These are phyloP conservation scores for Serendipita sp. DNA, from an alignment of 768 basidiomycete genomes.

Conservation along the genomic window DNA sequence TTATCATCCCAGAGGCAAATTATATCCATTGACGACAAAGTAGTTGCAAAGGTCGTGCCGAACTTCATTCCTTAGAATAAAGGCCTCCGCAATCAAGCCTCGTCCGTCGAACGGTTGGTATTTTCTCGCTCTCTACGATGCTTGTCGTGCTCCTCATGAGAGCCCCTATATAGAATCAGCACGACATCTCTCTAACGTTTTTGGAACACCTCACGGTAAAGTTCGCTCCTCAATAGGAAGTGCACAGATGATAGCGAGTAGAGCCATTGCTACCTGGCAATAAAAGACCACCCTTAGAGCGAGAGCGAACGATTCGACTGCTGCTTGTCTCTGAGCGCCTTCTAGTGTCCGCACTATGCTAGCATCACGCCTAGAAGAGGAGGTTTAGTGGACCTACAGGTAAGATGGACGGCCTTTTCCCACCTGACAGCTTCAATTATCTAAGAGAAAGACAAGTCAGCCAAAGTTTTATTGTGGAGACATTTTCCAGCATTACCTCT, in stretches of 20 bases:
- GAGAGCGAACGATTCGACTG: constrained; percentile 60
- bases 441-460: background rate
- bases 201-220: constrained; percentile 12
- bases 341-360: constrained; percentile 52
- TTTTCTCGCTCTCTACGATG: too few species aligned
- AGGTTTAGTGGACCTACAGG: background rate
- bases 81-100: too few species aligned
- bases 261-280: constrained; percentile 50
- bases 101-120: too few species aligned
- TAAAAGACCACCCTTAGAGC: constrained; percentile 73
- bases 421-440: background rate
- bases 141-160: constrained; percentile 1
- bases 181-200: background rate
- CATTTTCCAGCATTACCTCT: constrained; percentile 29
- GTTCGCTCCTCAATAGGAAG: constrained; percentile 38
- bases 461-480: too few species aligned
- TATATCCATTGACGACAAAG: too few species aligned
- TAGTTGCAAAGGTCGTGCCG: too few species aligned
- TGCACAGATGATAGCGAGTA: constrained; percentile 50
- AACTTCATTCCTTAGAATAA: too few species aligned
- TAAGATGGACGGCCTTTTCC: too few species aligned
- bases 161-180: background rate
- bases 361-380: constrained; percentile 26
- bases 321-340: constrained; percentile 38
- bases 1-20: too few species aligned